Base-by-base conservation (phyloP, 228 moss, liverwort and hornwort species). In the Sphagnum magellanicum region DNA sequence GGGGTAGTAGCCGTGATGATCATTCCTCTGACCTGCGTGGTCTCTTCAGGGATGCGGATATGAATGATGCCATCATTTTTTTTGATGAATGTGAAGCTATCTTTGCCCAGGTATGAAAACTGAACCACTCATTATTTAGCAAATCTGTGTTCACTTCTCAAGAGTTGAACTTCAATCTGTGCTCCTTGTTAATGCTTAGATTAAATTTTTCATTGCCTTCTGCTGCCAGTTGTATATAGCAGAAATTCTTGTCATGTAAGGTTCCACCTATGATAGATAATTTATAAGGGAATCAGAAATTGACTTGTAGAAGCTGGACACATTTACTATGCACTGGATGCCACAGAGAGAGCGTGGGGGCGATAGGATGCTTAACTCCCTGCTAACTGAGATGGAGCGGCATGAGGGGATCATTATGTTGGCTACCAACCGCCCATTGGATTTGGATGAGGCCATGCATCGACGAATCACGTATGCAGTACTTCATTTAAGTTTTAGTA, bases 391-490 rank as follows among this genome's bases (percentile, higher is more conserved):
- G 79, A 81, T 87, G 87, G 87, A 87, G 73, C 68, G 87, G 8
- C 87, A 87, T 69, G 87, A 87, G 74, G 87, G 87, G 48, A 87
- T 87, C 52, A 87, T 87, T 46, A 87, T 87, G 87, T 81, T 87
- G 51, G 87, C 87, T 48, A 87, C 87, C 4, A 87, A 87, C 64
- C 78, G 87, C 53, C 87, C 87, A 63, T 60, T 87, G 63, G 87
- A 87, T 77, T 79, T 87, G n/a, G 87, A 87, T 66, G 87, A 87
- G 70, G 87, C 87, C 6, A 87, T 87, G 87, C 87, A 87, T 72
- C 73, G 87, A 61, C 78, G 87, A 50, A 83, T 87, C 48, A 87
- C 87, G 83, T 87, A 77, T 12, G 79, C 48, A 32, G 32, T 32
- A 32, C 32, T 32, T 32, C 32, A 32, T 32, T 32, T 32, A 32